These are phyloP conservation scores for Plasmodium malariae DNA, from an alignment of 169 alveolate species.

Conservation along the genomic window DNA sequence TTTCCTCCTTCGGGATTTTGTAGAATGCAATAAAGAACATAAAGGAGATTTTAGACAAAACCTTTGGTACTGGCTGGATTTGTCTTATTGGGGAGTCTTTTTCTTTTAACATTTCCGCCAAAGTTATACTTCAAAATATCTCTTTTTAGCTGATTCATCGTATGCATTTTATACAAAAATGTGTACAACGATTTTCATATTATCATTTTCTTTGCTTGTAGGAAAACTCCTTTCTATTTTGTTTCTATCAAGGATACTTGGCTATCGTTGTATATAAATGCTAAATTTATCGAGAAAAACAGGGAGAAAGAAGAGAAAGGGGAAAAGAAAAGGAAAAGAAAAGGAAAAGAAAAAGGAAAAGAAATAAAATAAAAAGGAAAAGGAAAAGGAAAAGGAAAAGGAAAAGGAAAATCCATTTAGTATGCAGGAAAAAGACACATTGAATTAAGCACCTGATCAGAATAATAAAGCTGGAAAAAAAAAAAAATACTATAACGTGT, in stretches of 20 bases:
- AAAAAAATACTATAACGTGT: no score
- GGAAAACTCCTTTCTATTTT: constrained; percentile 66
- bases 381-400: no score
- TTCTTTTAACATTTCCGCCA: constrained; percentile 75
- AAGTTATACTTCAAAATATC: constrained; percentile 17
- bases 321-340: background rate
- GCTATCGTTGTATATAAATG: constrained; percentile 74
- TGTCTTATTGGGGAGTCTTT: constrained; percentile 75
- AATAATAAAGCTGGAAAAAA: no score
- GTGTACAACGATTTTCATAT: no score
- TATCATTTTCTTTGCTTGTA: background rate
- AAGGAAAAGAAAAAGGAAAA: constrained; percentile 9
- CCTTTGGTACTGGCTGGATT: constrained; percentile 75
- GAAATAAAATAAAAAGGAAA: no score
- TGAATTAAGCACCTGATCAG: no score
- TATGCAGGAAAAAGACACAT: no score
- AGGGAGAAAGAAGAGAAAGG: background rate
- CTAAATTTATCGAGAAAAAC: background rate
- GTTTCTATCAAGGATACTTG: constrained; percentile 75
- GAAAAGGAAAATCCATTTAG: no score
- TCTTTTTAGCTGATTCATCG: no score
- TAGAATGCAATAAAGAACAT: constrained; percentile 77
- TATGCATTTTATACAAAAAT: no score
- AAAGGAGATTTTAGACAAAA: constrained; percentile 74
- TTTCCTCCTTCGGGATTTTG: no score